A percentile compares a stretch with the other conserved stretches of the same genome.
These are phyloP conservation scores for Auricularia auricula-judae DNA, from an alignment of 768 basidiomycete genomes.

Conservation along the genomic window DNA sequence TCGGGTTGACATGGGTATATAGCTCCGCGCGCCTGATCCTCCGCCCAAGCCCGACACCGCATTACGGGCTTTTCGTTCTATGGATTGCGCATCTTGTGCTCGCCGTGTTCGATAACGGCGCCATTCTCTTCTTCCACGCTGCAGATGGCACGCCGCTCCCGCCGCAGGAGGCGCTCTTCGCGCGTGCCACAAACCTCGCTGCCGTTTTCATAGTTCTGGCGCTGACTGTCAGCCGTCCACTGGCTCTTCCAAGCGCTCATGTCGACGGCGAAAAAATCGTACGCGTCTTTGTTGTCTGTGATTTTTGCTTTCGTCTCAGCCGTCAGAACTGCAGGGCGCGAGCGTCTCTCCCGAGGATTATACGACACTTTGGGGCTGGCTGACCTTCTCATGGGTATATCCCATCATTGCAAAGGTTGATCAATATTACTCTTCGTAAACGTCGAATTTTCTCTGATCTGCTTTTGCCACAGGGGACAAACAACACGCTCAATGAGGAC, in stretches of 20 bases:
- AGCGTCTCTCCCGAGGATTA: conserved; percentile 68
- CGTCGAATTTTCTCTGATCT: not conserved
- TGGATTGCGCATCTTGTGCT: conserved; percentile 38
- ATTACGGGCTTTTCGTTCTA: conserved; percentile 51
- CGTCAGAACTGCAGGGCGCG: conserved; percentile 28
- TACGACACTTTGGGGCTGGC: conserved; percentile 58
- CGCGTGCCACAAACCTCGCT: conserved; percentile 31
- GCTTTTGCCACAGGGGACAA: conserved; percentile 26
- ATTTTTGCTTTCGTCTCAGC: not conserved
- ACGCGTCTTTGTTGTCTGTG: conserved; percentile 15
- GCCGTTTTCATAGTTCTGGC: conserved; percentile 32
- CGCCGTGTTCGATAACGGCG: conserved; percentile 40
- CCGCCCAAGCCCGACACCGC: conserved; percentile 44
- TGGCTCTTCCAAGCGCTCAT: conserved; percentile 46
- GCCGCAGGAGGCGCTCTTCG: conserved; percentile 15
- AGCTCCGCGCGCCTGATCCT: conserved; percentile 37
- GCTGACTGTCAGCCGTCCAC: conserved; percentile 50
- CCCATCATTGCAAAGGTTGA: conserved; percentile 44
- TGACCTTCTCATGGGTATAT: conserved; percentile 60
- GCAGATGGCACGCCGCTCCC: conserved; percentile 35
- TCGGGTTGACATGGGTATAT: conserved; percentile 56
- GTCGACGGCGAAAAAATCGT: conserved; percentile 53
- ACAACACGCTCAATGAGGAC: conserved; percentile 50
- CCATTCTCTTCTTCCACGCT: conserved; percentile 31
- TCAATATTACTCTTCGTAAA: no score